Evolutionary conservation across 2,329 filamentous ascomycete species (phyloP).

Genomic region (Cladosporium colombiae): DNA sequence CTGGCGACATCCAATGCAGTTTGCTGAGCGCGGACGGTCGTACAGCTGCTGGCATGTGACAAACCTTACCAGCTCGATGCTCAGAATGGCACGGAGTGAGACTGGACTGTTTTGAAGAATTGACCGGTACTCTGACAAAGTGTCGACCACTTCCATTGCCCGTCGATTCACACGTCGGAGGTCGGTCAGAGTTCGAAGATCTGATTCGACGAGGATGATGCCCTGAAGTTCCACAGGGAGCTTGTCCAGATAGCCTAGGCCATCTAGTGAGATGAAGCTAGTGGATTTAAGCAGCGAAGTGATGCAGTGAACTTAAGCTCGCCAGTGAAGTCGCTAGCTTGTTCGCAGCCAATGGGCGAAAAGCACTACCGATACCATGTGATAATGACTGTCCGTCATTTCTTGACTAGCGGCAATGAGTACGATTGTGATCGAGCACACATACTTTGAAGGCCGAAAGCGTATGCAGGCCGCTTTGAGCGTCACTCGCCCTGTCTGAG

Average conservation of each 20-base stretch:
- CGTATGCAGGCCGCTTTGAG: not conserved
- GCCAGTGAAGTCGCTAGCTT: not conserved
- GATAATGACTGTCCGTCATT: too few relatives aligned
- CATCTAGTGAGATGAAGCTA: too few relatives aligned
- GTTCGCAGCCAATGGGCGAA: too few relatives aligned
- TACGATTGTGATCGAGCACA: too few relatives aligned
- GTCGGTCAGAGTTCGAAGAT: conserved; percentile 37
- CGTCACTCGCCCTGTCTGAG: too few relatives aligned
- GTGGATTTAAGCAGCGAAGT: too few relatives aligned
- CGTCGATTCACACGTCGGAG: conserved; percentile 42
- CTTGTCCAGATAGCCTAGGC: not conserved
- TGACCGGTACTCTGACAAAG: conserved; percentile 39
- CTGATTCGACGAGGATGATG: conserved; percentile 34
- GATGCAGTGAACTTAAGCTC: not conserved
- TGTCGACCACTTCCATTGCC: conserved; percentile 41
- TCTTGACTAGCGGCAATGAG: too few relatives aligned
- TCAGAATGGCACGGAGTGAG: conserved; percentile 39
- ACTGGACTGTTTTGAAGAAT: conserved; percentile 37
- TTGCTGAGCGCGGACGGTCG: conserved; percentile 34
- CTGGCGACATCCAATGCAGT: conserved; percentile 40
- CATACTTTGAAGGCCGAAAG: not conserved
- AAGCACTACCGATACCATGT: too few relatives aligned
- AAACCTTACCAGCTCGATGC: not conserved
- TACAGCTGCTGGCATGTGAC: conserved; percentile 39
- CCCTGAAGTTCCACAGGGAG: conserved; percentile 31